Evolutionary conservation across 305 asterid species (phyloP), one percentile per base, ranked within the genome.

Genomic region (Fraxinus angustifolia): DNA sequence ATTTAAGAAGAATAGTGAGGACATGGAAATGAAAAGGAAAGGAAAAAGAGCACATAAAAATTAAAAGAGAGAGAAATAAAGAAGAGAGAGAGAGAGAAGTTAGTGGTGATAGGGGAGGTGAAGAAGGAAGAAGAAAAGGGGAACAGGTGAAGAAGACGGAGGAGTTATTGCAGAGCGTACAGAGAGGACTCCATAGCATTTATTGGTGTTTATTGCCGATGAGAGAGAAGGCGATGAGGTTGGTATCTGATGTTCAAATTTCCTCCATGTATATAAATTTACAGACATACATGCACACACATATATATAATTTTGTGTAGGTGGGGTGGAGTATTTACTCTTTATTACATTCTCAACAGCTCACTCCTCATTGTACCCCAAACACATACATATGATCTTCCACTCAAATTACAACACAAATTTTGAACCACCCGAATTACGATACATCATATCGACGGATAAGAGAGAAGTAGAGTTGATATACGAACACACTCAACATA

Each of bases 181-280:
- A 86, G 93, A 90, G 97, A 90, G 88, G 97, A 88, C 92, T 94
- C 78, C 84, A 89, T 80, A 10, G 97, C 99, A 95, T 95, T 93
- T 77, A 95, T 90, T 97, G 91, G 86, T 83, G 80, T 86, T 89
- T 91, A 87, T 87, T 88, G 90, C 88, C 60, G 78, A 48, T 17
- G 87, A 77, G 82, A 82, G 87, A 84, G 84, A 85, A 83, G 85
- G 78, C 65, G 68, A 79, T 79, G 79, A 85, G 84, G 88, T 90
- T 88, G 91, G 87, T 87, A 82, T 87, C 79, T 78, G 19, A 38
- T 58, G 82, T 80, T 85, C 82, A 74, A 87, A 82, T 91, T 85
- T 89, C 75, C 65, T 85, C 50, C 26, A 14, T 65, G 65, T 71
- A 53, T 11, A 19, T 17, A n/a, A n/a, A 53, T 53, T n/a, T 53